Conservation (phyloP, 1,139 yeast genomes). For the Suhomyces choctaworum region DNA sequence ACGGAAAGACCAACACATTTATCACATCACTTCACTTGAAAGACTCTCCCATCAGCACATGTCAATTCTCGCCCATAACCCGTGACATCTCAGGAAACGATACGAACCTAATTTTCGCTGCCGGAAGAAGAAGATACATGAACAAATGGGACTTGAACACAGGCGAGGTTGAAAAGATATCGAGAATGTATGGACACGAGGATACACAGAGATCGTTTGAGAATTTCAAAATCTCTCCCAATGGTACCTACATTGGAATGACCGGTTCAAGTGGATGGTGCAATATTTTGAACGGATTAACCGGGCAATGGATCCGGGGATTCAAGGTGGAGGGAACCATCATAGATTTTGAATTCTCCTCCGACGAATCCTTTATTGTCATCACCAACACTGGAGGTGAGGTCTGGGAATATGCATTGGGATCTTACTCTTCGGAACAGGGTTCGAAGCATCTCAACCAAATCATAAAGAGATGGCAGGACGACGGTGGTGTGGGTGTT, state of each 20-base stretch:
- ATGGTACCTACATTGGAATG: constrained; percentile 72
- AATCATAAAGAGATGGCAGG: constrained; percentile 74
- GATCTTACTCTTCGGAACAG: constrained; percentile 16
- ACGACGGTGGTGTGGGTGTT: constrained; percentile 82
- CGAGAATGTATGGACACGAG: constrained; percentile 91
- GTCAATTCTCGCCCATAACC: constrained; percentile 54
- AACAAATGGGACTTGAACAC: constrained; percentile 83
- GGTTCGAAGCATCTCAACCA: constrained; percentile 23
- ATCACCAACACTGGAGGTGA: constrained; percentile 82
- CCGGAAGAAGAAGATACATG: constrained; percentile 90
- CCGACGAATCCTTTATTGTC: constrained; percentile 54
- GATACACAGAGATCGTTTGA: constrained; percentile 85
- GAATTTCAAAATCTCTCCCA: constrained; percentile 68
- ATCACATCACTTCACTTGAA: constrained; percentile 81
- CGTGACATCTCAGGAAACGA: constrained; percentile 35
- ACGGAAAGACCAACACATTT: constrained; percentile 80
- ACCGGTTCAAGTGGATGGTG: constrained; percentile 91
- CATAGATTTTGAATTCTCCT: constrained; percentile 74
- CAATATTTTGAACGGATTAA: constrained; percentile 69
- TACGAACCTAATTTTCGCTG: constrained; percentile 63
- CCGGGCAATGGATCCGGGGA: constrained; percentile 85
- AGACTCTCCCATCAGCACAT: constrained; percentile 78
- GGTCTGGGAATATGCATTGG: constrained; percentile 81
- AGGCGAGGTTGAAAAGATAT: constrained; percentile 79
- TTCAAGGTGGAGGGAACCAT: constrained; percentile 85